Conservation (phyloP, 495 filamentous ascomycete genomes). For the Hyphodiscus hymeniophilus region DNA sequence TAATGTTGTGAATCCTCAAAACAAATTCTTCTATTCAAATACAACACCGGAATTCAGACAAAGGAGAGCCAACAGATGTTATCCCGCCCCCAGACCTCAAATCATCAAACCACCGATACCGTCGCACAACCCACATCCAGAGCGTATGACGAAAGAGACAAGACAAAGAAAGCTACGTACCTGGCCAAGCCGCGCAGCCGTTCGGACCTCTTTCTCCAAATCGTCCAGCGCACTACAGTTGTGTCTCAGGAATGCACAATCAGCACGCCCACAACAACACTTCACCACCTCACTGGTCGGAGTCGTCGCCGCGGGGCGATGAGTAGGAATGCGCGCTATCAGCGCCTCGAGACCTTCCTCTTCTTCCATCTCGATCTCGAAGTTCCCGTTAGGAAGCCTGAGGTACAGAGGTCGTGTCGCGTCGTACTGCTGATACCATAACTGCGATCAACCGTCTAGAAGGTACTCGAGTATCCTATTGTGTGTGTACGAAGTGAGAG, state of each 20-base stretch:
- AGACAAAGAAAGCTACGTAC: slow-evolving; percentile 40
- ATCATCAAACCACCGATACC: too few species aligned
- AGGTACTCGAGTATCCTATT: neutral
- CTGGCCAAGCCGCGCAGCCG: slow-evolving; percentile 81
- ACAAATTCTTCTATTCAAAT: too few species aligned
- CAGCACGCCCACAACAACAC: slow-evolving; percentile 79
- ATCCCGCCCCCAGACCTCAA: too few species aligned
- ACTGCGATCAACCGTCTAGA: neutral
- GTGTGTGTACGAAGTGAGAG: too few species aligned
- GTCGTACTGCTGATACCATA: slow-evolving; percentile 15
- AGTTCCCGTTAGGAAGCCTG: neutral
- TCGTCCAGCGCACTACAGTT: slow-evolving; percentile 70
- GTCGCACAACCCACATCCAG: neutral
- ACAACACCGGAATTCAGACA: too few species aligned
- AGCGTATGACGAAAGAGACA: slow-evolving; percentile 7
- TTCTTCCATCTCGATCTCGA: neutral
- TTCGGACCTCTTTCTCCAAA: slow-evolving; percentile 78
- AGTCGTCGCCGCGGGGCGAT: slow-evolving; percentile 7
- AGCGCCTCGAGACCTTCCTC: slow-evolving; percentile 12
- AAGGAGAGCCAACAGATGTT: too few species aligned
- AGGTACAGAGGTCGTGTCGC: slow-evolving; percentile 5
- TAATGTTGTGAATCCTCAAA: too few species aligned
- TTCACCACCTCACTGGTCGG: slow-evolving; percentile 8
- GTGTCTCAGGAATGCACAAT: slow-evolving; percentile 72
- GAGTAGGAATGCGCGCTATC: slow-evolving; percentile 18